Conservation (phyloP, 441 rosid species). For the Theobroma grandiflorum region DNA sequence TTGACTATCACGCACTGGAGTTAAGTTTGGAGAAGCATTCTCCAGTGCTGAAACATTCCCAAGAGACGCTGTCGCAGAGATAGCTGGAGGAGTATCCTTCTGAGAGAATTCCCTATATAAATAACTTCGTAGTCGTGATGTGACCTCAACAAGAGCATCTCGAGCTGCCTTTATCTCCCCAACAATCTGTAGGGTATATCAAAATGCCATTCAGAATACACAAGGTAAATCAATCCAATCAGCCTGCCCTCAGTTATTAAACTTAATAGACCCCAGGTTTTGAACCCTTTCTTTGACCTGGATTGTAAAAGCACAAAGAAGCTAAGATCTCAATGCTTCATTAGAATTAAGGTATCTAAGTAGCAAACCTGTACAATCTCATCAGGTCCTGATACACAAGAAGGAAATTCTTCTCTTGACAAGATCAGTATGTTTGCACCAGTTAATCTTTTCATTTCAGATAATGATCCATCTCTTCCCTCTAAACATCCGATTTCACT, state of each 20-base stretch:
- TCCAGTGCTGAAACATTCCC: conserved; percentile 60
- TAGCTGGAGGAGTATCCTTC: conserved; percentile 62
- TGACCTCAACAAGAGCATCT: conserved; percentile 90
- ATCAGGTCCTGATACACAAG: conserved; percentile 62
- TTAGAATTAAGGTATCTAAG: conserved; percentile 11
- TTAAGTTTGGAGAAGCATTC: conserved; percentile 60
- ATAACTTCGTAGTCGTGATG: conserved; percentile 73
- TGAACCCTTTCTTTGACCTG: conserved; percentile 8
- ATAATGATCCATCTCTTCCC: conserved; percentile 82
- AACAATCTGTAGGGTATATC: conserved; percentile 61
- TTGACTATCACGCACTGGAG: conserved; percentile 58
- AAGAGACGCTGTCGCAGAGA: conserved; percentile 50
- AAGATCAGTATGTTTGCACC: conserved; percentile 82
- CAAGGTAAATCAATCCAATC: conserved; percentile 19
- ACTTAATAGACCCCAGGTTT: conserved; percentile 17
- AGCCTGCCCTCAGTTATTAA: conserved; percentile 21
- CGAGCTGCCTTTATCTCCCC: conserved; percentile 95
- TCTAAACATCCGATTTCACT: conserved; percentile 81
- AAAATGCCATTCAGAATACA: conserved; percentile 33
- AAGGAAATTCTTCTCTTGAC: conserved; percentile 70
- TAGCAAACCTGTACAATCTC: conserved; percentile 84
- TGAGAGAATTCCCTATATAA: conserved; percentile 71
- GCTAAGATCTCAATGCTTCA: conserved; percentile 21
- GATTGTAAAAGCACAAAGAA: conserved; percentile 7
- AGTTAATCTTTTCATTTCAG: conserved; percentile 72